Base-by-base conservation (phyloP, 306 rosid species). In the Trichosanthes truncata region DNA sequence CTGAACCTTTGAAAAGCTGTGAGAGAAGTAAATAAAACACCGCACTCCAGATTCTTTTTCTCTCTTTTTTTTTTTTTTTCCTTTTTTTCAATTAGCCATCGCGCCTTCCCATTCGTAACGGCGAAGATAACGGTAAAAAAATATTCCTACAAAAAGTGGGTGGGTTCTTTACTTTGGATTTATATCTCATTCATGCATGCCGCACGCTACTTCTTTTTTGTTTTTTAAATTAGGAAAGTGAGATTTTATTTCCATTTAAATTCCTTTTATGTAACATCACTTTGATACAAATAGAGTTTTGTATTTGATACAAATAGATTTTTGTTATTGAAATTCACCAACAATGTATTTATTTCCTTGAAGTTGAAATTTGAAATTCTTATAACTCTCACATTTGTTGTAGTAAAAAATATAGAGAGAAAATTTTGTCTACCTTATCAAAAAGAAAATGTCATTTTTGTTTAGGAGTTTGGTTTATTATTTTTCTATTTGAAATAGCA, bases 21-120 rank as follows among this genome's bases (percentile, higher is more conserved):
- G 78, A 49, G 61, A 35, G 25, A 31, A 74, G 26, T 74, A 45
- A 49, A 48, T 49, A 74, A 49, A 74, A 49, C 78, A 48, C 78
- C 78, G 78, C 56, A 68, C 75, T 68, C 75, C 7, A 9, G 13
- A 18, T 66, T 66, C 6, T 65, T n/a, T 18, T 35, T 66, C n/a
- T n/a, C 4, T 5, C 13, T 14, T 33, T 15, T 6, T 9, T 29
- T 21, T 13, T 33, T 17, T n/a, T n/a, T 69, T 4, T 21, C 1
- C 40, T 1, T 11, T 5, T 45, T 71, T 71, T 45, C 29, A 48
- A 67, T 67, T 9, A 38, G 48, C 74, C 51, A 38, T 67, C 74
- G 31, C 51, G 31, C 55, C 53, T 48, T 46, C n/a, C 25, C 62
- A 29, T 40, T 43, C 38, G 25, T 51, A 74, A 51, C 62, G 78